phyloP scores from a whole-genome alignment of 2,329 filamentous ascomycete genomes.

The Phyllosticta citrichinensis region DNA sequence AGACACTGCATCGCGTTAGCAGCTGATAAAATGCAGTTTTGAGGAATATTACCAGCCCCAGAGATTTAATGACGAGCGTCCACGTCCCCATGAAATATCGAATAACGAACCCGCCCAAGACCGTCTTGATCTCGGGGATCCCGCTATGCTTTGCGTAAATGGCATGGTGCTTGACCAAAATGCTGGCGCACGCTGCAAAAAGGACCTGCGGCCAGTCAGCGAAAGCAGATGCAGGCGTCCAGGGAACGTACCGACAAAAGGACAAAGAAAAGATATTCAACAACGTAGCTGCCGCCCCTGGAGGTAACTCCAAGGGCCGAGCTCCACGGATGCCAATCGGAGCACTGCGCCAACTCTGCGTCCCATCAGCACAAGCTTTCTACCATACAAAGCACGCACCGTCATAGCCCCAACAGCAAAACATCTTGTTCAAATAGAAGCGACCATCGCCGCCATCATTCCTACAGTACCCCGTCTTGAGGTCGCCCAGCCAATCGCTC shows the following conservation, averaged over 20 bases:
- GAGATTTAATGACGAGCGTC: constrained; percentile 81
- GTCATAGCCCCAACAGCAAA: constrained; percentile 90
- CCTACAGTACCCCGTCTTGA: constrained; percentile 83
- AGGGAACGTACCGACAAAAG: constrained; percentile 59
- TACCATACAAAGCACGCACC: constrained; percentile 25
- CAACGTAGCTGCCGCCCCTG: constrained; percentile 61
- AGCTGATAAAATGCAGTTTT: constrained; percentile 12
- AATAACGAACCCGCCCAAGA: constrained; percentile 90
- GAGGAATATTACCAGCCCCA: constrained; percentile 56
- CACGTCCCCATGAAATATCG: constrained; percentile 74
- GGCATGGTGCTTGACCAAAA: constrained; percentile 76
- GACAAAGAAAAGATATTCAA: constrained; percentile 82
- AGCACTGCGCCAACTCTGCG: constrained; percentile 62
- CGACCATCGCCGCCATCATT: constrained; percentile 65
- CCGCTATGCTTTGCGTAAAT: constrained; percentile 87
- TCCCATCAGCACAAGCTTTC: constrained; percentile 2
- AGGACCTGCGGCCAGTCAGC: constrained; percentile 46
- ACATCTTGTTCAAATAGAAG: constrained; percentile 84
- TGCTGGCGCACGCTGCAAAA: constrained; percentile 66
- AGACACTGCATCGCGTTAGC: constrained; percentile 53
- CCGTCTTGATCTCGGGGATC: constrained; percentile 95
- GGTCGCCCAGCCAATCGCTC: constrained; percentile 85
- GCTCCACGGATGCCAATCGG: constrained; percentile 82
- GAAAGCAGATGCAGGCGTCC: not conserved
- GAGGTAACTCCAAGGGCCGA: constrained; percentile 58